Percentiles rank a stretch among this genome's conserved stretches.
Evolutionary conservation across 1,284 basidiomycete species (phyloP).

Genomic region (Trametes pubescens): DNA sequence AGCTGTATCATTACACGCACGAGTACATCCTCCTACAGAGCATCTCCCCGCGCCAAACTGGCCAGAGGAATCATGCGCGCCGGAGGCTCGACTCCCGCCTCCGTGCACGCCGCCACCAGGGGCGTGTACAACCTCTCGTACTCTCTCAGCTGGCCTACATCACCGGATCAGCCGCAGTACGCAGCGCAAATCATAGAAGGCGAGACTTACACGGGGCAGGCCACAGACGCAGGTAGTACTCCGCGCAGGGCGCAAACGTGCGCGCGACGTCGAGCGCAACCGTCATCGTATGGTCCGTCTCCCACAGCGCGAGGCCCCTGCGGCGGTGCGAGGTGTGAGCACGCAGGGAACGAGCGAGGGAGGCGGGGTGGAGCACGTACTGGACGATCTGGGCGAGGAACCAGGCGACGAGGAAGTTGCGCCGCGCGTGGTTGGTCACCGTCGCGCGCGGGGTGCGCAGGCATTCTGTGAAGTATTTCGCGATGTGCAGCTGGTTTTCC

Average conservation of each 20-base stretch:
- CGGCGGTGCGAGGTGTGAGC: too few species aligned
- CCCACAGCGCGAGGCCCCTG: slow-evolving; percentile 68
- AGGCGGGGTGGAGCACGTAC: slow-evolving; percentile 44
- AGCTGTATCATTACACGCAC: too few species aligned
- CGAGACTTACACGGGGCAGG: slow-evolving; percentile 63
- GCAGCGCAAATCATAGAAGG: too few species aligned
- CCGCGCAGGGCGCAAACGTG: slow-evolving; percentile 63
- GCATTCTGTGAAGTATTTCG: slow-evolving; percentile 50
- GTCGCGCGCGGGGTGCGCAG: slow-evolving; percentile 50
- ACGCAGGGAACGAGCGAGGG: too few species aligned
- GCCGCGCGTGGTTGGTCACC: slow-evolving; percentile 55
- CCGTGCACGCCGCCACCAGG: slow-evolving; percentile 1
- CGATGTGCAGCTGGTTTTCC: slow-evolving; percentile 62
- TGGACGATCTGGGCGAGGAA: slow-evolving; percentile 76
- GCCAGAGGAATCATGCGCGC: background rate
- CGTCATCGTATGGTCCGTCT: slow-evolving; percentile 62
- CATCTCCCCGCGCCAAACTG: too few species aligned
- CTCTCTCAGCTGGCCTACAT: background rate
- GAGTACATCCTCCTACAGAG: too few species aligned
- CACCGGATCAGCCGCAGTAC: background rate
- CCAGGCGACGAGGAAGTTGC: slow-evolving; percentile 78
- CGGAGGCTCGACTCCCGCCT: slow-evolving; percentile 1
- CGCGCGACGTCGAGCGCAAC: slow-evolving; percentile 71
- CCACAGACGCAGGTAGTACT: slow-evolving; percentile 71
- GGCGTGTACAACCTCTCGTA: background rate